phyloP scores from a whole-genome alignment of 2,329 filamentous ascomycete species.

The Neopestalotiopsis sp. region DNA sequence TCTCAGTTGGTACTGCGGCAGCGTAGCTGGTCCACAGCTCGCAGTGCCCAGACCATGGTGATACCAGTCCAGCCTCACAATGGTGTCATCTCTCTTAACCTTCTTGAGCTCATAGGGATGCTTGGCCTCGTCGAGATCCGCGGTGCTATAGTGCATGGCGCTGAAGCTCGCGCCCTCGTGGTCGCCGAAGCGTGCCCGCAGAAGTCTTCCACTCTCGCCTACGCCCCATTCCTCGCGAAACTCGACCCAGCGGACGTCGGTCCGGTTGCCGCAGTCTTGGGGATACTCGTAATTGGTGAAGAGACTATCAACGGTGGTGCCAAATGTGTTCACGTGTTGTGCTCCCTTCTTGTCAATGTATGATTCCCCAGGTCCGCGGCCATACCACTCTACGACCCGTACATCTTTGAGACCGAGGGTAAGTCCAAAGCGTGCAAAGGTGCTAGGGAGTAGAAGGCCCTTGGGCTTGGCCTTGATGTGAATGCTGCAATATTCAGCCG shows the following conservation, averaged over 20 bases:
- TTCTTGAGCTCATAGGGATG: conserved; percentile 67
- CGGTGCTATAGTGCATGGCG: conserved; percentile 58
- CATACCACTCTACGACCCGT: conserved; percentile 63
- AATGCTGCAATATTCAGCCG: conserved; percentile 51
- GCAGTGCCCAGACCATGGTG: conserved; percentile 69
- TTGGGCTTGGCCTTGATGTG: conserved; percentile 52
- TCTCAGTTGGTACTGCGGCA: conserved; percentile 51
- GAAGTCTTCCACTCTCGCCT: conserved; percentile 35
- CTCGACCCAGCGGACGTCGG: conserved; percentile 65
- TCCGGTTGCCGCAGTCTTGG: conserved; percentile 70
- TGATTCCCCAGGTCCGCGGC: conserved; percentile 68
- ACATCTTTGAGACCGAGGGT: conserved; percentile 48
- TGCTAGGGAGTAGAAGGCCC: conserved; percentile 55
- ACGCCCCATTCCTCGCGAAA: conserved; percentile 40
- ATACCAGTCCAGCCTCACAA: conserved; percentile 63
- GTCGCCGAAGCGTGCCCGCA: conserved; percentile 52
- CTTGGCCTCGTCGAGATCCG: conserved; percentile 55
- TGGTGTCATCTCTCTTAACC: conserved; percentile 52
- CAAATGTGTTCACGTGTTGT: conserved; percentile 62
- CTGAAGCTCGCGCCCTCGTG: conserved; percentile 59
- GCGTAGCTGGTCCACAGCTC: conserved; percentile 63
- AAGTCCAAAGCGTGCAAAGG: conserved; percentile 68
- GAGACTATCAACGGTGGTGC: conserved; percentile 52
- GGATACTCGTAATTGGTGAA: conserved; percentile 70
- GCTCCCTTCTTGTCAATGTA: conserved; percentile 70